Conservation (phyloP, 1,284 basidiomycete genomes). For the Boletus smithii region DNA sequence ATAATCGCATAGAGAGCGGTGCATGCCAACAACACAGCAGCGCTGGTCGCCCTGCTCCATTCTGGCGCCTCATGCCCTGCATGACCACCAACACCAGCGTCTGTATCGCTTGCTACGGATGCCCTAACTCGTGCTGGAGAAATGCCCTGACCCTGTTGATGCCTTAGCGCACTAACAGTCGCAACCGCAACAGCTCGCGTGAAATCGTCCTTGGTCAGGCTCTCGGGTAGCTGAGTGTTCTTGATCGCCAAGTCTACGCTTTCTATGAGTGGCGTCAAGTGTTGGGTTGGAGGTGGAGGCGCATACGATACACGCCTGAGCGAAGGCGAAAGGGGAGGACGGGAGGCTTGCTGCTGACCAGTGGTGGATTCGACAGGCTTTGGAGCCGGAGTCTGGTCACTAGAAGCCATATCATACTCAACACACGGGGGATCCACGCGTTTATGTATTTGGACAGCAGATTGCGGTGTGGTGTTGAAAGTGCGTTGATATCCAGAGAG, state of each 20-base stretch:
- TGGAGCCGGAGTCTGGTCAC: constrained; percentile 41
- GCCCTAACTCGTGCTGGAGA: constrained; percentile 43
- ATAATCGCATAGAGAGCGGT: constrained; percentile 95
- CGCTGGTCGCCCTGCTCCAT: constrained; percentile 86
- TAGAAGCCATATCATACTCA: constrained; percentile 35
- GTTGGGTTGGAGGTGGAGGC: constrained; percentile 37
- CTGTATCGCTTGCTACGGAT: constrained; percentile 32
- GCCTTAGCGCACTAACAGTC: constrained; percentile 80
- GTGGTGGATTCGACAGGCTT: constrained; percentile 12
- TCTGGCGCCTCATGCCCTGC: constrained; percentile 94
- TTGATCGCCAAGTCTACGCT: constrained; percentile 74
- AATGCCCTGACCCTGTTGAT: constrained; percentile 59
- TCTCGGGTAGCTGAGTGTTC: constrained; percentile 57
- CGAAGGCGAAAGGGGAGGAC: constrained; percentile 32
- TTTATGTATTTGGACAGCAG: constrained; percentile 37
- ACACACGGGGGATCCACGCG: constrained; percentile 40
- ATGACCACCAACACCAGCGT: constrained; percentile 54
- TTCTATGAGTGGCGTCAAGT: constrained; percentile 71
- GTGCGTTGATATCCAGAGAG: constrained; percentile 63
- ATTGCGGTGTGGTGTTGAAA: constrained; percentile 29
- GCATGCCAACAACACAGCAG: constrained; percentile 84
- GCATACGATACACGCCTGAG: constrained; percentile 59
- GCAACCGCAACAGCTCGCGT: constrained; percentile 88
- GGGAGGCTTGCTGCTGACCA: constrained; percentile 18
- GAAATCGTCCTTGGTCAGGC: constrained; percentile 82